Conservation (phyloP, 306 rosid species). For the Leucaena leucocephala region DNA sequence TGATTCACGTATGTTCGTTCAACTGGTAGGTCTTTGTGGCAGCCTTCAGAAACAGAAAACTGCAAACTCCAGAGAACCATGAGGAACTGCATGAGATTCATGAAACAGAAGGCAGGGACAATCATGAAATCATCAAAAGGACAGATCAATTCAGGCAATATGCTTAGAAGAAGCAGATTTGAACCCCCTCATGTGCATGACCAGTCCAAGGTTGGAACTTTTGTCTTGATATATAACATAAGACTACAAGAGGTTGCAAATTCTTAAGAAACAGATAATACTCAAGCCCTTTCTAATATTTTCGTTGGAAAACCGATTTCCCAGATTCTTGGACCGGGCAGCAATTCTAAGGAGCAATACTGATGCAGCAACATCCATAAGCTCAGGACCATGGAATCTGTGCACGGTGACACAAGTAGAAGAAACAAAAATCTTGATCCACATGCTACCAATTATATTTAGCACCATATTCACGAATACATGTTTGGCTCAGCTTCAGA, state of each 20-base stretch:
- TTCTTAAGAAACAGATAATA: not conserved
- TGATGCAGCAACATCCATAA: conserved; percentile 20
- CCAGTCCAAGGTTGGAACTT: not conserved
- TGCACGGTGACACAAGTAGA: conserved; percentile 83
- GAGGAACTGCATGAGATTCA: conserved; percentile 51
- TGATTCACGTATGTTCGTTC: conserved; percentile 13
- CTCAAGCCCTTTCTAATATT: not conserved
- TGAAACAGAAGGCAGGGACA: conserved; percentile 44
- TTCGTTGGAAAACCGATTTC: not conserved
- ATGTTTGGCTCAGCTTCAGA: conserved; percentile 86
- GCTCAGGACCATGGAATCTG: too few species aligned
- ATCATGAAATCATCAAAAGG: conserved; percentile 58
- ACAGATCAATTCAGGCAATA: conserved; percentile 79
- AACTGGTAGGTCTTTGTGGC: conserved; percentile 61
- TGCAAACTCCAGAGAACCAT: conserved; percentile 54
- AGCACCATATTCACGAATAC: conserved; percentile 80
- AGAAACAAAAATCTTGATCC: conserved; percentile 75
- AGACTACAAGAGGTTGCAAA: not conserved
- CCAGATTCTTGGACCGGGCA: conserved; percentile 75
- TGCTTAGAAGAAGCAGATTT: not conserved
- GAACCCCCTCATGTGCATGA: not conserved
- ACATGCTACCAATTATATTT: conserved; percentile 81
- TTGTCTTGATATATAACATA: not conserved
- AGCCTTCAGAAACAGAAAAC: conserved; percentile 59
- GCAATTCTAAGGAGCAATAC: conserved; percentile 45